Percentiles rank a stretch among this genome's conserved stretches.
phyloP scores from a whole-genome alignment of 2,329 filamentous ascomycete genomes.

The Curvularia eragrostidis region DNA sequence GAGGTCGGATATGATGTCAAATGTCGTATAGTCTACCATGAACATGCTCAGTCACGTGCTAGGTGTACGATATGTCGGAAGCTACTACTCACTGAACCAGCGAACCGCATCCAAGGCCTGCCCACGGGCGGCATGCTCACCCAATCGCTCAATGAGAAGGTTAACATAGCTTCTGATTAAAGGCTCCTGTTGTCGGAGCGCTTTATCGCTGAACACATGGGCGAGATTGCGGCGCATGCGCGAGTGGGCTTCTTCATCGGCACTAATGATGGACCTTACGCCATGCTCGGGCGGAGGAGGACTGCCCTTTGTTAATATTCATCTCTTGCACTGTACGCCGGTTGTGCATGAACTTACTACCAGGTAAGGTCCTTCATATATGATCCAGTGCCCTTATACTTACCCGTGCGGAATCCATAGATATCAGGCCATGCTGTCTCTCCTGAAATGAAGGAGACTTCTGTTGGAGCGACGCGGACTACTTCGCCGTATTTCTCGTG shows the following conservation, averaged over 20 bases:
- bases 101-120: conserved; percentile 33
- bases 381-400: conserved; percentile 42
- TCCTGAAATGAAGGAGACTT: conserved; percentile 54
- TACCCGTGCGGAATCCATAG: conserved; percentile 51
- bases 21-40: conserved; percentile 5
- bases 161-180: conserved; percentile 51
- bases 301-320: conserved; percentile 2
- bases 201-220: conserved; percentile 54
- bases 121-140: conserved; percentile 24
- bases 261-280: conserved; percentile 33
- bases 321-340: neutral
- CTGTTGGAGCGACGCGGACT: conserved; percentile 52
- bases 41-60: neutral
- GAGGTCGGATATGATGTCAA: conserved; percentile 42
- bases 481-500: conserved; percentile 54
- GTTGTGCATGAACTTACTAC: conserved; percentile 28
- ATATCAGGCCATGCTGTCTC: conserved; percentile 55
- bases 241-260: conserved; percentile 41
- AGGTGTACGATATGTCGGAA: conserved; percentile 14
- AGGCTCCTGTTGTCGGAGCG: conserved; percentile 51
- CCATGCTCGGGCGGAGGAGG: conserved; percentile 38
- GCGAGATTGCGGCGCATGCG: conserved; percentile 49
- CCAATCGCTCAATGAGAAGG: conserved; percentile 47
- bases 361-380: conserved; percentile 49
- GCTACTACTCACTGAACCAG: conserved; percentile 33